phyloP scores from a whole-genome alignment of 768 basidiomycete genomes.

The Amanita muscaria region DNA sequence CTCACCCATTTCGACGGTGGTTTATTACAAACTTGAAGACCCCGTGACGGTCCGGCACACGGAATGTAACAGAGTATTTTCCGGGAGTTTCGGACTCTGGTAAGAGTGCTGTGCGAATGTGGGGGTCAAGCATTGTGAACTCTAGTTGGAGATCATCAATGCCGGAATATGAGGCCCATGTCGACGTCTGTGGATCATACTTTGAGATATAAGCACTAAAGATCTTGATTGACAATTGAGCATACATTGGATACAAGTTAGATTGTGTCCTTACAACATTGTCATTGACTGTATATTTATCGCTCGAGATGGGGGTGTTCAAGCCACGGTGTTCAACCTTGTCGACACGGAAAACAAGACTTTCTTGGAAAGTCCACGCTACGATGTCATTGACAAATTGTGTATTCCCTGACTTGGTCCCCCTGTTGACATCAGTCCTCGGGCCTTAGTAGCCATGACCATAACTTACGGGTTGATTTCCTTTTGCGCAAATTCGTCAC shows the following conservation, averaged over 20 bases:
- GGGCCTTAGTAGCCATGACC: not conserved
- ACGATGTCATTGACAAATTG: constrained; percentile 68
- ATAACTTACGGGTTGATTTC: constrained; percentile 49
- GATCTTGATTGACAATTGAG: constrained; percentile 34
- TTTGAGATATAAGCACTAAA: constrained; percentile 68
- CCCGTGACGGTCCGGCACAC: constrained; percentile 89
- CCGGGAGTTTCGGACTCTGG: constrained; percentile 50
- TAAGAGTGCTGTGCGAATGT: constrained; percentile 72
- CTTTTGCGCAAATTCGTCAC: constrained; percentile 64
- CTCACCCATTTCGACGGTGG: constrained; percentile 83
- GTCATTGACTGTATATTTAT: constrained; percentile 82
- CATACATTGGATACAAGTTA: not conserved
- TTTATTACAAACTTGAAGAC: constrained; percentile 97
- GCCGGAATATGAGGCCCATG: constrained; percentile 68
- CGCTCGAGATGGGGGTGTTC: constrained; percentile 51
- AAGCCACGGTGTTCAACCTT: constrained; percentile 62
- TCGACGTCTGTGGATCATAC: constrained; percentile 43
- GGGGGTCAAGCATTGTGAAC: constrained; percentile 98
- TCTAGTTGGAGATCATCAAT: constrained; percentile 83
- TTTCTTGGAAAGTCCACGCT: constrained; percentile 89
- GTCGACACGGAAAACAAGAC: constrained; percentile 71
- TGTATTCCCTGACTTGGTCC: constrained; percentile 62
- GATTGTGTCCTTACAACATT: constrained; percentile 54
- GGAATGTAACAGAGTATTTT: constrained; percentile 77
- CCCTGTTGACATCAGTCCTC: constrained; percentile 26